Conservation (phyloP, 2,329 filamentous ascomycete species). For the Cryoendolithus antarcticus region DNA sequence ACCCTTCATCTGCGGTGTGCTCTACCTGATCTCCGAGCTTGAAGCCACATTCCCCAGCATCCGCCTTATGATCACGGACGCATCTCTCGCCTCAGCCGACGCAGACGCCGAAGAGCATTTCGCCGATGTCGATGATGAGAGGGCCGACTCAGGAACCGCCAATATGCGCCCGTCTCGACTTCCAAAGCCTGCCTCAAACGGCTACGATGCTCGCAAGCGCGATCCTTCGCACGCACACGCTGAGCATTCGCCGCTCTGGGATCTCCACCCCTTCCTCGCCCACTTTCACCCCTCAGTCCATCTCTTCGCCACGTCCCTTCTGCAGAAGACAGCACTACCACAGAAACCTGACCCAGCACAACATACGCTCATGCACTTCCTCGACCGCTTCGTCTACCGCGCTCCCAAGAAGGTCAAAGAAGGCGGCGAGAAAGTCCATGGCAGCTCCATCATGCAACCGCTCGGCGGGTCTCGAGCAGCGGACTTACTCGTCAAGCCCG, state of each 20-base stretch:
- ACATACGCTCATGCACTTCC: slow-evolving; percentile 86
- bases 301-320: slow-evolving; percentile 62
- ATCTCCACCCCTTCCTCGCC: slow-evolving; percentile 63
- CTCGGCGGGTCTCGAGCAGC: slow-evolving; percentile 52
- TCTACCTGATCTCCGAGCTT: slow-evolving; percentile 78
- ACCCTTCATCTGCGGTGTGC: slow-evolving; percentile 81
- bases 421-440: slow-evolving; percentile 46
- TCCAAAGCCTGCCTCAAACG: slow-evolving; percentile 4
- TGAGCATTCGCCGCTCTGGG: slow-evolving; percentile 89
- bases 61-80: slow-evolving; percentile 62
- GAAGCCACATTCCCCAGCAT: slow-evolving; percentile 69
- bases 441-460: slow-evolving; percentile 93
- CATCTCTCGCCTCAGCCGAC: slow-evolving; percentile 65
- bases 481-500: slow-evolving; percentile 49
- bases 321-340: slow-evolving; percentile 57
- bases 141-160: slow-evolving; percentile 29
- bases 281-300: slow-evolving; percentile 93
- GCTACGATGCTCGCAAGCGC: slow-evolving; percentile 80
- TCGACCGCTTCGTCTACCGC: slow-evolving; percentile 97
- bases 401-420: slow-evolving; percentile 61
- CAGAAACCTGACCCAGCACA: slow-evolving; percentile 83
- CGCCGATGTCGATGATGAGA: slow-evolving; percentile 50
- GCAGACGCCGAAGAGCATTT: slow-evolving; percentile 50
- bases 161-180: slow-evolving; percentile 9
- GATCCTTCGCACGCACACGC: slow-evolving; percentile 87